A percentile compares a stretch with the other conserved stretches of the same genome.
Conservation (phyloP, 2,329 filamentous ascomycete genomes). For the Hirsutella rhossiliensis region DNA sequence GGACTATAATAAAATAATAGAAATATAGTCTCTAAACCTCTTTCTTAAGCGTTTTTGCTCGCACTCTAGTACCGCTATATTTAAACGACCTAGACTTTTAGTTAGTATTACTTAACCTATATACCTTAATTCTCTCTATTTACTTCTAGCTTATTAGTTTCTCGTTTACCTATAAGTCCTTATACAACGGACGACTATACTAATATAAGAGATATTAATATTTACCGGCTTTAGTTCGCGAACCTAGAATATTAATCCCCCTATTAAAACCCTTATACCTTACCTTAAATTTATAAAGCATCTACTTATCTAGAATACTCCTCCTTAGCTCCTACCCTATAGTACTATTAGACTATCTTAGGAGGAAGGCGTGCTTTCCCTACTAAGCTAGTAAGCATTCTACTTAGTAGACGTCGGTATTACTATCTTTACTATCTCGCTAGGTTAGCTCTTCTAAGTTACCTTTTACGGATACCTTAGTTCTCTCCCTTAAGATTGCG, state of each 20-base stretch:
- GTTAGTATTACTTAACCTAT: not conserved
- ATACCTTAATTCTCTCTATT: not conserved
- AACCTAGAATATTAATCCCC: slow-evolving; percentile 1
- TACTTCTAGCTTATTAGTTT: too few species aligned
- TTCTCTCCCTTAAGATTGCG: not conserved
- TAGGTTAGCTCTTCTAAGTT: too few species aligned
- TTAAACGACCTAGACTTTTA: not conserved
- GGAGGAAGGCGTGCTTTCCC: too few species aligned
- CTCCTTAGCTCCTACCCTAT: too few species aligned
- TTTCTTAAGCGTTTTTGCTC: not conserved
- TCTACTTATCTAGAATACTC: slow-evolving; percentile 2
- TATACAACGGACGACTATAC: slow-evolving; percentile 4
- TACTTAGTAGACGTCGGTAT: not conserved
- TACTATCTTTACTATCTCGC: not conserved
- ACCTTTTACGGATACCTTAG: not conserved
- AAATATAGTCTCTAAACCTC: not conserved
- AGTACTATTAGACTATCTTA: too few species aligned
- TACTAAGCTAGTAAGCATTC: not conserved
- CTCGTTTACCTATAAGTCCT: slow-evolving; percentile 3
- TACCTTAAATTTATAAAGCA: slow-evolving; percentile 3
- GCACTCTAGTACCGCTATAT: not conserved
- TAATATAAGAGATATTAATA: slow-evolving; percentile 3
- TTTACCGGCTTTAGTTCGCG: slow-evolving; percentile 1
- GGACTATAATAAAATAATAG: not conserved
- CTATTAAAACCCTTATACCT: slow-evolving; percentile 3